Base-by-base conservation (phyloP, 2,329 filamentous ascomycete genomes). In the Aplosporella prunicola region DNA sequence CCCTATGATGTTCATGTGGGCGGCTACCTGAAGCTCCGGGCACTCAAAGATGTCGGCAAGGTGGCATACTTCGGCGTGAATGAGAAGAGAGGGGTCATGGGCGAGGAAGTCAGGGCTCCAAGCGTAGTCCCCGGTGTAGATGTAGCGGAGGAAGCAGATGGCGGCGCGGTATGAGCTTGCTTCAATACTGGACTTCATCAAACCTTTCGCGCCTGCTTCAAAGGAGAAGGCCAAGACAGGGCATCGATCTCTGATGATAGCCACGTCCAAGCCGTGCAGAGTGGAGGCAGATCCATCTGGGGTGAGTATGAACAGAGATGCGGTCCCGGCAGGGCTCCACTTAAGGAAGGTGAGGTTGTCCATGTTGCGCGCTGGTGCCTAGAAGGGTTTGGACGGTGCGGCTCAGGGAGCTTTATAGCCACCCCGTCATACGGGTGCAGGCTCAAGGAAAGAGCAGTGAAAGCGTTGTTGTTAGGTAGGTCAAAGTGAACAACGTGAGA, bases 21-120 rank as follows among this genome's bases (percentile, higher is more conserved):
- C 62, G 33, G 54, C 44, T 4, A 52, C 51, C 39, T 56, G 57
- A 6, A 68, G 57, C 27, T 59, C 54, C 2, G 51, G 47, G 4
- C 66, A 43, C 35, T 63, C 57, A 45, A 58, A 66, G 35, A 62
- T 51, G 16, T 58, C 52, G 6, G 53, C 64, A 10, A 67, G 51
- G 32, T 56, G 60, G 43, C 56, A 63, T 14, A 63, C 48, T 35
- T 66, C 52, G 10, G 52, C 58, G 40, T 68, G 64, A 2, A 58
- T 45, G 9, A 67, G 49, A 9, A 68, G 44, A 1, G 56, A 54
- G 6, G 35, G 34, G 14, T 50, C 39, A 7, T 56, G 49, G 10
- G 10, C 9, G 11, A 26, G 16, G 14, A 20, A 20, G n/a, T 2
- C 3, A 9, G 9, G 14, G 7, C 20, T 22, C 15, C 18, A 15